phyloP scores from a whole-genome alignment of 331 rosid genomes.

The Cucumis variabilis region DNA sequence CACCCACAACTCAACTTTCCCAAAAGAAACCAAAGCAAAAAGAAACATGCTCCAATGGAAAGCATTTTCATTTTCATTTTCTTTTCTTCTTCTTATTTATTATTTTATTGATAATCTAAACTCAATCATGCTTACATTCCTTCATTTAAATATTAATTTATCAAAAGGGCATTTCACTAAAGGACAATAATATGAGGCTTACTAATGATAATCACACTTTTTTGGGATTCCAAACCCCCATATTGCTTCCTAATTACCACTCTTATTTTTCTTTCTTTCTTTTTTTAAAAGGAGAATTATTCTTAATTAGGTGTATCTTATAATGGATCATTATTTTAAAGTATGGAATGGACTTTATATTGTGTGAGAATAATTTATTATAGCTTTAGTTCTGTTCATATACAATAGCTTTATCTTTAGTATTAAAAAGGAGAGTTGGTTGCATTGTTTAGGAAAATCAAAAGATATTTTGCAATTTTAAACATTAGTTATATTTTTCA shows the following conservation, averaged over 20 bases:
- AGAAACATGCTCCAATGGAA: conserved; percentile 14
- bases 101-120: neutral
- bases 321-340: neutral
- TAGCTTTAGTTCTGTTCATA: neutral
- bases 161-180: neutral
- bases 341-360: neutral
- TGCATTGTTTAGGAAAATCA: no score
- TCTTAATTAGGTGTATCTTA: neutral
- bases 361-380: neutral
- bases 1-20: conserved; percentile 15
- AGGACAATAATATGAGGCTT: conserved; percentile 17
- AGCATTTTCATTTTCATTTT: neutral
- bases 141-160: neutral
- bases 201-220: conserved; percentile 20
- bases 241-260: conserved; percentile 17
- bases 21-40: conserved; percentile 18
- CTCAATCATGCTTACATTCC: conserved; percentile 21
- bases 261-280: neutral
- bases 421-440: no score
- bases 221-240: conserved; percentile 13
- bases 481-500: no score
- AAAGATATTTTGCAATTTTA: no score
- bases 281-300: neutral
- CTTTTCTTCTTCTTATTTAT: neutral
- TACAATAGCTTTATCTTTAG: no score